These are phyloP conservation scores for Hypoxylon fragiforme DNA, from an alignment of 495 filamentous ascomycete species.

Conservation along the genomic window DNA sequence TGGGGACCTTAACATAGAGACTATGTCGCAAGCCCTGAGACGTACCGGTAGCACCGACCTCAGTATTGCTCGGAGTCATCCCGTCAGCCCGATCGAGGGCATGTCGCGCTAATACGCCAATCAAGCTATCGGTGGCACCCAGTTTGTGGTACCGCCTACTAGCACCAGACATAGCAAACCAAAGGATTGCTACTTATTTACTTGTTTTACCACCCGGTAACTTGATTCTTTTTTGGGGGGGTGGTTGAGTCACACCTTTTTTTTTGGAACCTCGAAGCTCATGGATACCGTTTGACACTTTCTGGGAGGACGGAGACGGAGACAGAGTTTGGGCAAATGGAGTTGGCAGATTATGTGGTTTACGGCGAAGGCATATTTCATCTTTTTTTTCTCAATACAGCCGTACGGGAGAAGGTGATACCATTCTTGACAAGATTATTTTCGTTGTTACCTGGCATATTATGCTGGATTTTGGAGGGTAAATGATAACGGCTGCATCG, in stretches of 20 bases:
- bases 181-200: constrained; percentile 20
- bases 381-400: constrained; percentile 14
- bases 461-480: constrained; percentile 9
- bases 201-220: constrained; percentile 2
- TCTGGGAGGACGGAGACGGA: constrained; percentile 22
- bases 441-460: constrained; percentile 5
- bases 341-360: constrained; percentile 32
- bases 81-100: constrained; percentile 59
- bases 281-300: constrained; percentile 39
- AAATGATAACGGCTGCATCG: not conserved
- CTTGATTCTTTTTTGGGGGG: constrained; percentile 17
- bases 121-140: too few species aligned
- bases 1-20: constrained; percentile 82
- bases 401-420: constrained; percentile 19
- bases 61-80: constrained; percentile 61
- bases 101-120: constrained; percentile 26
- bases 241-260: constrained; percentile 10
- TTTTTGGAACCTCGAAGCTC: constrained; percentile 28
- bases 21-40: constrained; percentile 83
- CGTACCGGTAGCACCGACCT: constrained; percentile 83
- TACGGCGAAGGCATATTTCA: constrained; percentile 14
- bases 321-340: constrained; percentile 31
- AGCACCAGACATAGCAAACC: not conserved
- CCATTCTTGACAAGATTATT: constrained; percentile 28
- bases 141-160: too few species aligned